These are phyloP conservation scores for Leavenworthia alabamica DNA, from an alignment of 345 rosid species.

Conservation along the genomic window DNA sequence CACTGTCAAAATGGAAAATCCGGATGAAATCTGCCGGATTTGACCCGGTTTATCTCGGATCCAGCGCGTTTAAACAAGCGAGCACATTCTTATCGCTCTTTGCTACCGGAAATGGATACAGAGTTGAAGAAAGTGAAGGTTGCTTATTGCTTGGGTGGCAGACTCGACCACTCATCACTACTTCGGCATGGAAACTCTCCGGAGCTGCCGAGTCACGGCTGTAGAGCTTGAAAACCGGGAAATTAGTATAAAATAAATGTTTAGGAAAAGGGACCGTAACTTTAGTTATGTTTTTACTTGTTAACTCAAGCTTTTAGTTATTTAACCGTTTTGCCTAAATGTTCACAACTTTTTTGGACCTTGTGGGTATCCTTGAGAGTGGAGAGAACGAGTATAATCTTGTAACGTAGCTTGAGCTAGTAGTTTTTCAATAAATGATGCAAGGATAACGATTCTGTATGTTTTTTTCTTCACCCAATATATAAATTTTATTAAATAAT, in stretches of 20 bases:
- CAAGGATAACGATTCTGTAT: constrained; percentile 26
- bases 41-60: constrained; percentile 59
- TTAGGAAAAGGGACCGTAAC: constrained; percentile 14
- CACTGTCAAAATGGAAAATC: constrained; percentile 51
- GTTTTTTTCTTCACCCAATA: constrained; percentile 5
- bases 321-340: constrained; percentile 14
- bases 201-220: constrained; percentile 11
- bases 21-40: constrained; percentile 55
- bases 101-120: constrained; percentile 66
- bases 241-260: constrained; percentile 1
- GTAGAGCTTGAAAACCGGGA: constrained; percentile 5
- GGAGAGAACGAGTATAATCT: constrained; percentile 19
- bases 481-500: neutral
- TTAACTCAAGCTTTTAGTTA: constrained; percentile 9
- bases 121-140: constrained; percentile 73
- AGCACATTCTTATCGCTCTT: constrained; percentile 65
- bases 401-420: constrained; percentile 26
- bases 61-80: constrained; percentile 83
- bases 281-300: constrained; percentile 21
- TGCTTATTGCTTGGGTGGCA: constrained; percentile 86
- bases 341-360: constrained; percentile 18
- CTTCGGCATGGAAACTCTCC: constrained; percentile 69
- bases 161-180: constrained; percentile 65
- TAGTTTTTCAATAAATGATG: constrained; percentile 27
- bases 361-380: constrained; percentile 17